Evolutionary conservation across 306 rosid species (phyloP).

Genomic region (Rosa chinensis): DNA sequence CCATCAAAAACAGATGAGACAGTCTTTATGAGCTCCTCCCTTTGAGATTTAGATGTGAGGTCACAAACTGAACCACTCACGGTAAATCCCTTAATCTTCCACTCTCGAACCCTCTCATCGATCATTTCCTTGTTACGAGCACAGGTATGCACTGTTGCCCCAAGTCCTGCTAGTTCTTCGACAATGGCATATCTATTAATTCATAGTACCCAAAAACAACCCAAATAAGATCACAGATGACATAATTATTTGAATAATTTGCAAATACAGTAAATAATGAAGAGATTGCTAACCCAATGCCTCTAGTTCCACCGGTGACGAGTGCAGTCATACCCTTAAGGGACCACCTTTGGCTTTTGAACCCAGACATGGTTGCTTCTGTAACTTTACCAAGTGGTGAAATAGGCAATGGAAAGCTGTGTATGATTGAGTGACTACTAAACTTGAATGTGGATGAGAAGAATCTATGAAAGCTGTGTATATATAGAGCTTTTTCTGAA

Average conservation of each 20-base stretch:
- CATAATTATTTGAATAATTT: too few species aligned
- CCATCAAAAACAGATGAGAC: conserved; percentile 39
- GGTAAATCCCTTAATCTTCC: conserved; percentile 34
- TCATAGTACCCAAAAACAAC: not conserved
- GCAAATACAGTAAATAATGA: not conserved
- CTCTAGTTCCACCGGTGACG: conserved; percentile 50
- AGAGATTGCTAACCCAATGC: conserved; percentile 24
- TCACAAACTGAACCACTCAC: conserved; percentile 51
- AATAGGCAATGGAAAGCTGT: too few species aligned
- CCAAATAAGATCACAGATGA: not conserved
- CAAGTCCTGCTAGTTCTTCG: conserved; percentile 47
- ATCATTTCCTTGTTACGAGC: conserved; percentile 31
- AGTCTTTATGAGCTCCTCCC: conserved; percentile 32
- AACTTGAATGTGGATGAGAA: too few species aligned
- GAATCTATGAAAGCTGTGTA: too few species aligned
- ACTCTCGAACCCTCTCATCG: conserved; percentile 17
- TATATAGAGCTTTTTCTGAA: too few species aligned
- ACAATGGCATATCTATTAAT: conserved; percentile 37
- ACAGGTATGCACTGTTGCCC: conserved; percentile 44
- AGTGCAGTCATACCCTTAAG: conserved; percentile 42
- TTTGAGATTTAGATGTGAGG: conserved; percentile 22
- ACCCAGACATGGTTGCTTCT: conserved; percentile 5
- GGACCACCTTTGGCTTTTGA: conserved; percentile 12
- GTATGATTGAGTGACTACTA: too few species aligned
- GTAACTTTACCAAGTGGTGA: conserved; percentile 1